phyloP scores from a whole-genome alignment of 441 rosid genomes.

The Populus trichocarpa region DNA sequence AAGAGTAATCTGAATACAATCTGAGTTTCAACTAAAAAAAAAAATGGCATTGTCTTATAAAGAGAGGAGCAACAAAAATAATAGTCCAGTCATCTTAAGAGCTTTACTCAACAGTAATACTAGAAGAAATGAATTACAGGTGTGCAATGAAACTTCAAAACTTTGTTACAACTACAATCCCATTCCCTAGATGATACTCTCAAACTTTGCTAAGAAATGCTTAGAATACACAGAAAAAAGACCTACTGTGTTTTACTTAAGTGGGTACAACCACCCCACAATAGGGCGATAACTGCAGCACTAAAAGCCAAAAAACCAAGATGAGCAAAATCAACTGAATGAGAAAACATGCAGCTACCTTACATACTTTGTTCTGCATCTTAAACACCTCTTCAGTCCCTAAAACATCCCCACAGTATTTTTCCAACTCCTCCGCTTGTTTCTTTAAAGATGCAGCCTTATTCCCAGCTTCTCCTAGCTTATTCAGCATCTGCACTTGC shows the following conservation, averaged over 20 bases:
- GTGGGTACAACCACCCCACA: conserved; percentile 55
- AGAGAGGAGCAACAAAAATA: not conserved
- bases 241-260: conserved; percentile 24
- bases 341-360: conserved; percentile 42
- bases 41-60: too few relatives aligned
- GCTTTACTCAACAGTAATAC: not conserved
- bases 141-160: conserved; percentile 2
- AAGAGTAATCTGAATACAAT: not conserved
- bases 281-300: conserved; percentile 36
- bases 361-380: conserved; percentile 42
- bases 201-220: conserved; percentile 12
- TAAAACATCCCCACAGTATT: conserved; percentile 32
- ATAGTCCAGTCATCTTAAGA: not conserved
- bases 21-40: not conserved
- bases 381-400: conserved; percentile 45
- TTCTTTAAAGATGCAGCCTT: conserved; percentile 43
- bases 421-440: conserved; percentile 49
- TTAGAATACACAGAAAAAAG: conserved; percentile 31
- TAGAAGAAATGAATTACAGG: conserved; percentile 3
- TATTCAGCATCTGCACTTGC: conserved; percentile 37
- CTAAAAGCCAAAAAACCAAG: conserved; percentile 39
- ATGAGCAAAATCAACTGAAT: conserved; percentile 53
- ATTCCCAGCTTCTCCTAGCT: conserved; percentile 44
- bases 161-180: conserved; percentile 11
- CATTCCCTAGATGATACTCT: not conserved